phyloP scores from a whole-genome alignment of 345 rosid species.

The Lepidium sativum region DNA sequence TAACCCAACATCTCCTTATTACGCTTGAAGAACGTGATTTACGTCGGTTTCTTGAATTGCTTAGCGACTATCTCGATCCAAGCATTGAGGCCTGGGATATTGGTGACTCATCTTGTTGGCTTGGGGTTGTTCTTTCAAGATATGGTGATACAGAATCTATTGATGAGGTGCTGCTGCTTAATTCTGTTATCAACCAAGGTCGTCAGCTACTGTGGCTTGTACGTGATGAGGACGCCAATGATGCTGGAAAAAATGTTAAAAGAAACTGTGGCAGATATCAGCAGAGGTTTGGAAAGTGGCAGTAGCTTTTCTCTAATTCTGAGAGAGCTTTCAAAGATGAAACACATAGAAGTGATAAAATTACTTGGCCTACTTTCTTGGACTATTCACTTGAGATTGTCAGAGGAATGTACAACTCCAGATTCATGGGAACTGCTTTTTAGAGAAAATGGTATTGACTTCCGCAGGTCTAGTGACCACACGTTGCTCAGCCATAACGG shows the following conservation, averaged over 20 bases:
- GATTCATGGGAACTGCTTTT: conserved; percentile 69
- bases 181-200: conserved; percentile 53
- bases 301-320: conserved; percentile 35
- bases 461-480: conserved; percentile 46
- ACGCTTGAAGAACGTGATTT: conserved; percentile 58
- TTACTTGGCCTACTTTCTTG: conserved; percentile 66
- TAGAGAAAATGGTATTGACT: conserved; percentile 45
- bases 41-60: conserved; percentile 40
- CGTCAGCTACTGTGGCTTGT: conserved; percentile 55
- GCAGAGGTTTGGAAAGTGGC: conserved; percentile 28
- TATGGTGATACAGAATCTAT: conserved; percentile 37
- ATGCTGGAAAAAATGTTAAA: conserved; percentile 33
- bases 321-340: conserved; percentile 39
- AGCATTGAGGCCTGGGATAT: conserved; percentile 23
- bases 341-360: conserved; percentile 35
- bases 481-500: conserved; percentile 31
- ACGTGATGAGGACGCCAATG: conserved; percentile 47
- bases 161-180: conserved; percentile 58
- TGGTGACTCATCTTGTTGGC: conserved; percentile 44
- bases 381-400: conserved; percentile 52
- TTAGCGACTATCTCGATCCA: conserved; percentile 30
- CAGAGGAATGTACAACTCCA: conserved; percentile 41
- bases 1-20: conserved; percentile 68
- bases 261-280: conserved; percentile 36
- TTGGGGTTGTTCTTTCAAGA: conserved; percentile 46